phyloP scores from a whole-genome alignment of 805 yeast species.

The Wickerhamiella azymoides region DNA sequence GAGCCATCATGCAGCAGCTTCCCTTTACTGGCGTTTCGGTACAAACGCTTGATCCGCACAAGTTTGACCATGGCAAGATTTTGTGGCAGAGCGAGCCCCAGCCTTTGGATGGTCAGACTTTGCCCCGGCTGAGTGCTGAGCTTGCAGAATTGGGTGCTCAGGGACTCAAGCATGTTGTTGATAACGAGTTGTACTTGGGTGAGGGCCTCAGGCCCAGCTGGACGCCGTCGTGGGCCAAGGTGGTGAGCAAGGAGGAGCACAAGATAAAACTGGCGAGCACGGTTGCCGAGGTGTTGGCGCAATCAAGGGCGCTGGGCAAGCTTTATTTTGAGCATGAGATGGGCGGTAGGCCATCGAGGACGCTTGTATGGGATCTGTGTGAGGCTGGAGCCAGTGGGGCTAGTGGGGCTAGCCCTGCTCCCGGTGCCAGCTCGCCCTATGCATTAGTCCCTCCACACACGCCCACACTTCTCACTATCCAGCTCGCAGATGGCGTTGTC shows the following conservation, averaged over 20 bases:
- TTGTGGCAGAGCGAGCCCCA: conserved; percentile 41
- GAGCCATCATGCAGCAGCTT: conserved; percentile 55
- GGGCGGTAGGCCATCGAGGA: conserved; percentile 7
- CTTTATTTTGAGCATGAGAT: conserved; percentile 14
- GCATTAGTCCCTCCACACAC: not conserved
- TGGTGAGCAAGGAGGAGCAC: conserved; percentile 8
- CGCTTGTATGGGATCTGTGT: conserved; percentile 6
- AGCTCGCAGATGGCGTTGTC: conserved; percentile 14
- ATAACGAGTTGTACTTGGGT: conserved; percentile 21
- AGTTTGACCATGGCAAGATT: conserved; percentile 69
- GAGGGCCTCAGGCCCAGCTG: not conserved
- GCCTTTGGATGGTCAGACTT: conserved; percentile 37
- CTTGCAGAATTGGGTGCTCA: conserved; percentile 52
- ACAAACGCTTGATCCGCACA: conserved; percentile 78
- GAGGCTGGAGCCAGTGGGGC: not conserved
- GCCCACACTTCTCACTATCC: conserved; percentile 8
- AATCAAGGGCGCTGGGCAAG: conserved; percentile 17
- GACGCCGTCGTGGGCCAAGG: conserved; percentile 12
- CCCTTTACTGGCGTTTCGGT: conserved; percentile 65
- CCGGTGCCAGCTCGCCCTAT: not conserved
- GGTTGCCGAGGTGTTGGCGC: conserved; percentile 10
- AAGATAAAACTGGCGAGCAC: conserved; percentile 8
- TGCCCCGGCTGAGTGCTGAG: conserved; percentile 29
- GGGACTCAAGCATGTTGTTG: conserved; percentile 36
- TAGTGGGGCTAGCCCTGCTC: not conserved